Base-by-base conservation (phyloP, 1,284 basidiomycete genomes). In the Agroathelia rolfsii region DNA sequence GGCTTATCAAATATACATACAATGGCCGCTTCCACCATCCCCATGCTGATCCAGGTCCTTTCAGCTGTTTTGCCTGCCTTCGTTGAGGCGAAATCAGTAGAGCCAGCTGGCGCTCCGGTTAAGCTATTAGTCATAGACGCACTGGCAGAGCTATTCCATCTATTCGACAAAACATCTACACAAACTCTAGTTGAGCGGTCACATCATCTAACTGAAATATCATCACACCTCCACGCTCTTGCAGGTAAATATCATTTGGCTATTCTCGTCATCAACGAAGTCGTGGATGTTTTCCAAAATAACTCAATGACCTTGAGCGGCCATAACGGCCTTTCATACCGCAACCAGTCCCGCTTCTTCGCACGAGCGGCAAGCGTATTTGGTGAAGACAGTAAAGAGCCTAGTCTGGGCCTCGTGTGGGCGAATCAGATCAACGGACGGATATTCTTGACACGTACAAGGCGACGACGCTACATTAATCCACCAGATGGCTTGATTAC, bases 391-490 rank as follows among this genome's bases (percentile, higher is more conserved):
- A 56, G 52, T 35, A 87, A 89, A 49, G 83, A 90, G 55, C 88
- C 84, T 0, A 73, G 72, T 23, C 58, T 96, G 3, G 92, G 92
- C 0, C 73, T 93, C 30, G 77, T 78, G 2, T 96, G 92, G 92
- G 81, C 88, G 6, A 93, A 93, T 52, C 80, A 85, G 41, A 64
- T 95, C 39, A 92, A 92, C 41, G 67, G 67, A 3, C 69, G 92
- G 8, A 68, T 95, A 35, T 79, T 94, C 69, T 64, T 94, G 29
- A 73, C 69, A 28, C 69, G 86, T 11, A 92, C 89, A 0, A 71
- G 72, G 4, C 63, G 86, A 36, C 63, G 79, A 38, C 64, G 73
- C 23, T 62, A 76, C 41, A 44, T 82, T 6, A 59, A 67, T 20
- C 58, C 56, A 21, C 44, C 45, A n/a, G 50, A 53, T 7, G 33